phyloP scores from a whole-genome alignment of 441 rosid genomes.

The Gossypium schwendimanii region DNA sequence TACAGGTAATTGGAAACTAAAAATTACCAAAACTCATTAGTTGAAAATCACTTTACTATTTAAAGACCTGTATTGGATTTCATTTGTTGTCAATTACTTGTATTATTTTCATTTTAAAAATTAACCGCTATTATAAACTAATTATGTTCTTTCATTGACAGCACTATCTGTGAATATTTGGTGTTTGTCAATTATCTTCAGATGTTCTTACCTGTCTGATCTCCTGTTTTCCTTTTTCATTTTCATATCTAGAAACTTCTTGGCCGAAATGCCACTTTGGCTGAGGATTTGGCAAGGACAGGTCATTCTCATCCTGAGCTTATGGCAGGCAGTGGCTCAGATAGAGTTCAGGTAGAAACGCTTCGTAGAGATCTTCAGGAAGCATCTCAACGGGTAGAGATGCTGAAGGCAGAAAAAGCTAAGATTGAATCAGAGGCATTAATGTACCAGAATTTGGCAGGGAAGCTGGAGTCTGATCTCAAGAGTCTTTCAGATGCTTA shows the following conservation, averaged over 20 bases:
- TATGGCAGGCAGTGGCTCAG: slow-evolving; percentile 44
- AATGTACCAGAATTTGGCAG: slow-evolving; percentile 59
- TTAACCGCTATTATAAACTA: not conserved
- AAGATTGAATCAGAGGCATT: slow-evolving; percentile 64
- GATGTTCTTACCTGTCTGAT: not conserved
- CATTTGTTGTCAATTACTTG: not conserved
- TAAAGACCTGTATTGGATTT: not conserved
- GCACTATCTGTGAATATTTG: not conserved
- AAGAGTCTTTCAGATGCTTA: slow-evolving; percentile 84
- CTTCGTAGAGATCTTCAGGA: slow-evolving; percentile 79
- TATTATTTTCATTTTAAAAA: not conserved
- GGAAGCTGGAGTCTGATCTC: slow-evolving; percentile 77
- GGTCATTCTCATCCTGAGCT: slow-evolving; percentile 58
- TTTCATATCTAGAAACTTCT: slow-evolving; percentile 53
- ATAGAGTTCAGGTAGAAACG: slow-evolving; percentile 65
- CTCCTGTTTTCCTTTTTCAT: slow-evolving; percentile 2
- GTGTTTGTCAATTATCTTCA: not conserved
- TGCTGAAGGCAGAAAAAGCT: slow-evolving; percentile 59
- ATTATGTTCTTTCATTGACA: not conserved
- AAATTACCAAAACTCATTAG: not conserved
- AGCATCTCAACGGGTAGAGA: slow-evolving; percentile 64
- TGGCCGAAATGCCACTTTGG: slow-evolving; percentile 76
- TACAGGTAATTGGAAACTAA: slow-evolving; percentile 40
- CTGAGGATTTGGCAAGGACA: slow-evolving; percentile 71
- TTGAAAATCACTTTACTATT: not conserved